Conservation (phyloP, 1,284 basidiomycete genomes). For the Boletus sp. region DNA sequence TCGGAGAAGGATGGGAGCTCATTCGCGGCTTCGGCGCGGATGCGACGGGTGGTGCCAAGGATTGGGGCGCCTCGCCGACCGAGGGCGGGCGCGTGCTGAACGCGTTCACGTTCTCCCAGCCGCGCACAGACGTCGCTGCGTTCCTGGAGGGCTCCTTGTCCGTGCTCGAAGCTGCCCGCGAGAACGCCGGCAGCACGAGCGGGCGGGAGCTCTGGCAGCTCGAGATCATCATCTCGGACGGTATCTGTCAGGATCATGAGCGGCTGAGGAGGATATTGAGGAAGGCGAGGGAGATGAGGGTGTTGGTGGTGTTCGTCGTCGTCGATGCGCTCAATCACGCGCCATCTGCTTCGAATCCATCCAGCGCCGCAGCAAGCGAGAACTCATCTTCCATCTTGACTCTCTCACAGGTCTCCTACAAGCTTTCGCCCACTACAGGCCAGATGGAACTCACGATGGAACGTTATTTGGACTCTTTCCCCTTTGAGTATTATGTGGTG, state of each 20-base stretch:
- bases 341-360: conserved; percentile 21
- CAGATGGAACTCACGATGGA: conserved; percentile 85
- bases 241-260: conserved; percentile 96
- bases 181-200: conserved; percentile 45
- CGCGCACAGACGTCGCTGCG: conserved; percentile 83
- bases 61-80: conserved; percentile 29
- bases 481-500: conserved; percentile 97
- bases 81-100: conserved; percentile 56
- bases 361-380: conserved; percentile 3
- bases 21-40: conserved; percentile 82
- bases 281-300: conserved; percentile 84
- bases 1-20: conserved; percentile 85
- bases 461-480: conserved; percentile 94
- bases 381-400: conserved; percentile 79
- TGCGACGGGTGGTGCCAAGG: conserved; percentile 33
- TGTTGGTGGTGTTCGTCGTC: conserved; percentile 97
- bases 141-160: conserved; percentile 83
- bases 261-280: conserved; percentile 77
- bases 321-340: conserved; percentile 78
- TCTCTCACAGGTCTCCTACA: conserved; percentile 91
- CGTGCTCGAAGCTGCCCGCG: conserved; percentile 74
- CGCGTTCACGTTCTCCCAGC: conserved; percentile 88
- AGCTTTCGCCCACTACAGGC: conserved; percentile 63
- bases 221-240: conserved; percentile 98
- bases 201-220: conserved; percentile 93